Evolutionary conservation across 192 early-diverging fungal species (phyloP), one percentile per base, ranked within the genome.

Genomic region (Paraglomus brasilianum): DNA sequence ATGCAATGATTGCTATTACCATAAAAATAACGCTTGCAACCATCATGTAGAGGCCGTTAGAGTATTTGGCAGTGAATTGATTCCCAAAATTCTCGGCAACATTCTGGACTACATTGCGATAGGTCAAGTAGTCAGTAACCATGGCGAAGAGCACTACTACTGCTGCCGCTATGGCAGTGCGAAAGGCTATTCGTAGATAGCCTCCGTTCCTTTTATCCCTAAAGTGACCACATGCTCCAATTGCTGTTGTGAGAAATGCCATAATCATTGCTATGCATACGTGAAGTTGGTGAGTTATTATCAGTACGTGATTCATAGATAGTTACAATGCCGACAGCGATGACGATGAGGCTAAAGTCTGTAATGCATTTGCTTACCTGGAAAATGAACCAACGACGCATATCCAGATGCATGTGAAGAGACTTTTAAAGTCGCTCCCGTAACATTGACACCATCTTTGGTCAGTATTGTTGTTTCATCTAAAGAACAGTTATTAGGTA

Each of bases 261-360:
- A 36, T 55, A 55, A 55, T 55, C n/a, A 55, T 17, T 22, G 52
- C 52, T 55, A 55, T 55, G 19, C 17, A 55, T 9, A 2, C 14
- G 21, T 22, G 6, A 55, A 51, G 22, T 7, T 51, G 8, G n/a
- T 51, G 22, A 51, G 22, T 15, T 10, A 9, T 14, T 21, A n/a
- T n/a, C n/a, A 19, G 36, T 55, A 14, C 4, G 19, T 52, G 5
- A 52, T 19, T 14, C 9, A 13, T 52, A 52, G 30, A 19, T 8
- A 8, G 19, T 53, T 13, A 21, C 19, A 30, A 55, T 7, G 13
- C 21, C 19, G 15, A 30, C 22, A 55, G 19, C 19, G 4, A 55
- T 36, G 8, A 30, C 7, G 11, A 21, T 30, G 36, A 30, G 36
- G 17, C 51, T 53, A 24, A 53, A 19, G 19, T 19, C 5, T 5